Conservation (phyloP, 1,139 yeast species). For the Hansenula lynferdii region DNA sequence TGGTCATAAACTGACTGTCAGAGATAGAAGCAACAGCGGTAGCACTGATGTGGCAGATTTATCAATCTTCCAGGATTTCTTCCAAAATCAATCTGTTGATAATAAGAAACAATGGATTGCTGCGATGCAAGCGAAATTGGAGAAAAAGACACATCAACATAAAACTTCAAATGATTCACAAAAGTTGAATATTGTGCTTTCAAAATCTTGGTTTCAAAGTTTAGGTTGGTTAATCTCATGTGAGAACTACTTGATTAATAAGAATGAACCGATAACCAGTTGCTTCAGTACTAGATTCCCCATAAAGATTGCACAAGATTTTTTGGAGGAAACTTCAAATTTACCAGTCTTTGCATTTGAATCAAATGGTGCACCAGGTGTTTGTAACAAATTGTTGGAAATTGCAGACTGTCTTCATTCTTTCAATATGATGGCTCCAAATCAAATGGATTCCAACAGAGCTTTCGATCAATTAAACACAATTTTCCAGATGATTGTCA, state of each 20-base stretch:
- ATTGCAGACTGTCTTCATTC: constrained; percentile 19
- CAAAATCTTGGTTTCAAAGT: constrained; percentile 22
- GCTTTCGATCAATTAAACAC: constrained; percentile 15
- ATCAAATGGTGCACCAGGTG: constrained; percentile 21
- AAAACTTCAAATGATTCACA: constrained; percentile 15
- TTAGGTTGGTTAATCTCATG: constrained; percentile 20
- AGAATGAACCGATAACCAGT: constrained; percentile 6
- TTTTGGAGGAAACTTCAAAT: constrained; percentile 11
- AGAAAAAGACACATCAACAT: constrained; percentile 7
- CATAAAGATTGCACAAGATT: constrained; percentile 17
- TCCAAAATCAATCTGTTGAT: constrained; percentile 12
- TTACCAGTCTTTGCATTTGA: constrained; percentile 19
- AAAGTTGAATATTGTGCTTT: constrained; percentile 17
- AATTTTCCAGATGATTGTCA: constrained; percentile 13
- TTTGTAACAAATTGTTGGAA: constrained; percentile 16
- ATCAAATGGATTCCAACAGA: constrained; percentile 6
- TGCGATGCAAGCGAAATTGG: constrained; percentile 16
- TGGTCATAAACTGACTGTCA: not conserved
- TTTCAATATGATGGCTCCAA: constrained; percentile 11
- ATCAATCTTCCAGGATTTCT: constrained; percentile 15
- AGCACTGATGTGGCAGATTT: constrained; percentile 3
- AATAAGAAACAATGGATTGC: constrained; percentile 17
- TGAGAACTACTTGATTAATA: constrained; percentile 13
- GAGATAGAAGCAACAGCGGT: not conserved
- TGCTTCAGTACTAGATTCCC: constrained; percentile 18